Evolutionary conservation across 2,329 filamentous ascomycete species (phyloP).

Genomic region (Neurospora sp.): DNA sequence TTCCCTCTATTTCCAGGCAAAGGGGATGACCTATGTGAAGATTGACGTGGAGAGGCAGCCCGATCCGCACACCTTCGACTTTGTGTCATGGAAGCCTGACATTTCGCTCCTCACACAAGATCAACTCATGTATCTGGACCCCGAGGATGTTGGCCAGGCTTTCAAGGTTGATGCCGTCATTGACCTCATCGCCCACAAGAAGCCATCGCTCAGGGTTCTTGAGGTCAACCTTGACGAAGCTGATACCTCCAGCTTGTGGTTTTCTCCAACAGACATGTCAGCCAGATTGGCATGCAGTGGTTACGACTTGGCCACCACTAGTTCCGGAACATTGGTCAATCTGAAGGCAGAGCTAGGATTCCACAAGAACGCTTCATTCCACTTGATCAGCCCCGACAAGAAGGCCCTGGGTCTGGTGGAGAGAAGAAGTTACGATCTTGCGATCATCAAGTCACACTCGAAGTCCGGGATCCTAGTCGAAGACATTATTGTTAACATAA

Average conservation of each 20-base stretch:
- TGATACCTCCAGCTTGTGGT: slow-evolving; percentile 20
- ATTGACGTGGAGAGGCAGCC: slow-evolving; percentile 15
- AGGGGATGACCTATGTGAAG: slow-evolving; percentile 13
- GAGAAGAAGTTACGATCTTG: slow-evolving; percentile 1
- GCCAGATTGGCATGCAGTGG: slow-evolving; percentile 7
- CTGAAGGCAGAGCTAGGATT: not conserved
- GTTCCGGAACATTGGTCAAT: slow-evolving; percentile 3
- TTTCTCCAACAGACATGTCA: slow-evolving; percentile 8
- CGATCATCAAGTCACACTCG: not conserved
- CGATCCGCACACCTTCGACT: slow-evolving; percentile 17
- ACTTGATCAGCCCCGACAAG: slow-evolving; percentile 2
- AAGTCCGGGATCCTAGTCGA: not conserved
- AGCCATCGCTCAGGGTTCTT: slow-evolving; percentile 23
- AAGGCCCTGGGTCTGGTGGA: not conserved
- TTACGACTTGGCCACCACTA: slow-evolving; percentile 9
- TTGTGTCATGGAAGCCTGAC: slow-evolving; percentile 17
- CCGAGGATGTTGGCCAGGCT: not conserved
- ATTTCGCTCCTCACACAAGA: slow-evolving; percentile 11
- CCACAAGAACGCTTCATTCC: slow-evolving; percentile 1
- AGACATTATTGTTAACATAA: not conserved
- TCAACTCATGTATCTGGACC: slow-evolving; percentile 1
- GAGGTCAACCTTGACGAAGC: slow-evolving; percentile 21
- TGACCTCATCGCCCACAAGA: slow-evolving; percentile 27
- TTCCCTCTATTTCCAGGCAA: slow-evolving; percentile 12
- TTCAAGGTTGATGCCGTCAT: slow-evolving; percentile 14